A percentile compares a stretch with the other conserved stretches of the same genome.
Evolutionary conservation across 805 yeast species (phyloP).

Genomic region (Naumovozyma baii): DNA sequence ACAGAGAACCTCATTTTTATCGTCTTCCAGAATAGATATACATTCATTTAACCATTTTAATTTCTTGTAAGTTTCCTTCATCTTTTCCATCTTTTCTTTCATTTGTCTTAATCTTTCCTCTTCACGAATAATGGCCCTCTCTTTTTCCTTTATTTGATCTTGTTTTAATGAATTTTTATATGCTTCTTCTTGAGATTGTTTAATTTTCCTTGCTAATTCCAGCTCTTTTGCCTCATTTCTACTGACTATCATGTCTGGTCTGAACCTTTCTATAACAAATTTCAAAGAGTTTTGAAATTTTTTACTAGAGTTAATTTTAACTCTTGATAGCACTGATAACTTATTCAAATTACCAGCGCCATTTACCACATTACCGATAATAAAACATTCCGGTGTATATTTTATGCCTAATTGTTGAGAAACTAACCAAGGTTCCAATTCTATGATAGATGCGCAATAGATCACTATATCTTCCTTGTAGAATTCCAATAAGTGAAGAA

Average conservation of each 20-base stretch:
- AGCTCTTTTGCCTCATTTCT: slow-evolving; percentile 52
- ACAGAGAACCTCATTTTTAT: background rate
- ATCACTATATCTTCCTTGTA: slow-evolving; percentile 39
- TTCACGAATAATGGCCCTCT: slow-evolving; percentile 28
- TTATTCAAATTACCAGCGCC: slow-evolving; percentile 29
- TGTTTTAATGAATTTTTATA: slow-evolving; percentile 49
- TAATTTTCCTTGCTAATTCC: slow-evolving; percentile 45
- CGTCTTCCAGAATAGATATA: slow-evolving; percentile 1
- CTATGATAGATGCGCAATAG: slow-evolving; percentile 55
- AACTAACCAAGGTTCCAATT: slow-evolving; percentile 58
- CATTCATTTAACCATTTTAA: slow-evolving; percentile 20
- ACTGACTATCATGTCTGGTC: slow-evolving; percentile 51
- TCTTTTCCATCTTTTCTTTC: slow-evolving; percentile 9
- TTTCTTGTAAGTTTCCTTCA: slow-evolving; percentile 11
- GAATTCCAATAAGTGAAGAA: slow-evolving; percentile 31
- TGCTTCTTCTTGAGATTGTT: slow-evolving; percentile 58
- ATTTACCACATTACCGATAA: slow-evolving; percentile 48
- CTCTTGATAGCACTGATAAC: slow-evolving; percentile 28
- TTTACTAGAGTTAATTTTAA: slow-evolving; percentile 24
- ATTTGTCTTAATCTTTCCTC: slow-evolving; percentile 6
- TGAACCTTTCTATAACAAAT: slow-evolving; percentile 43
- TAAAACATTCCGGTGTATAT: slow-evolving; percentile 45
- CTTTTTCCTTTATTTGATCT: slow-evolving; percentile 46
- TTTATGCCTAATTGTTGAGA: slow-evolving; percentile 46
- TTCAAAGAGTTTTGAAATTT: slow-evolving; percentile 32